Base-by-base conservation (phyloP, 2,329 filamentous ascomycete species). In the Truncatella angustata region DNA sequence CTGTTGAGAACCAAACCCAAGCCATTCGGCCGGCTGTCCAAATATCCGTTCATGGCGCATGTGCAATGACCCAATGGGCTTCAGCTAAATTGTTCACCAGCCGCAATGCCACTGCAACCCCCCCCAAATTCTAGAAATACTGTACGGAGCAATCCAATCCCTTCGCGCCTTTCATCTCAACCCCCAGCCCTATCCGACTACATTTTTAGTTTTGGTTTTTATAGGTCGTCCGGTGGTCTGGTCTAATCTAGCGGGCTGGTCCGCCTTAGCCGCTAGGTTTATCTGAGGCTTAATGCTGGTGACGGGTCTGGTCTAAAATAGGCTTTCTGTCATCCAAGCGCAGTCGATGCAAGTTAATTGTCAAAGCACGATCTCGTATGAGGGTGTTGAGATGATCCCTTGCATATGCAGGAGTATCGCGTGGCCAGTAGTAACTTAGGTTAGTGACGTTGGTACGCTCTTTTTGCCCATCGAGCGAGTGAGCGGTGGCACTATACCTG, bases 31-130 rank as follows among this genome's bases (percentile, higher is more conserved):
- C 40, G 40, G 40, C n/a, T 24, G 40, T 5, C 16, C 20, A 44
- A 20, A 44, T 21, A 44, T 24, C 40, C 40, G 40, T 44, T 21
- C 40, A 44, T 44, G 40, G 40, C 24, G 40, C 40, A 24, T 21
- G 24, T n/a, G 23, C 21, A 24, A 23, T 23, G 20, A 16, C 16
- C 40, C 40, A 44, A 44, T 44, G 21, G 24, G 12, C 5, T 5
- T 26, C n/a, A 14, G 4, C 12, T 3, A 28, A 9, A 26, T 16
- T 24, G 21, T n/a, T 10, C n/a, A n/a, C n/a, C n/a, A n/a, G n/a
- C n/a, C n/a, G n/a, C n/a, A n/a, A n/a, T n/a, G n/a, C n/a, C n/a
- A n/a, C n/a, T n/a, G n/a, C n/a, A n/a, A n/a, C n/a, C n/a, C n/a
- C 14, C 23, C 28, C 40, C 11, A 26, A 11, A 23, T 30, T 43